Evolutionary conservation across 495 filamentous ascomycete genomes (phyloP).

Genomic region (Aspergillus campestris): DNA sequence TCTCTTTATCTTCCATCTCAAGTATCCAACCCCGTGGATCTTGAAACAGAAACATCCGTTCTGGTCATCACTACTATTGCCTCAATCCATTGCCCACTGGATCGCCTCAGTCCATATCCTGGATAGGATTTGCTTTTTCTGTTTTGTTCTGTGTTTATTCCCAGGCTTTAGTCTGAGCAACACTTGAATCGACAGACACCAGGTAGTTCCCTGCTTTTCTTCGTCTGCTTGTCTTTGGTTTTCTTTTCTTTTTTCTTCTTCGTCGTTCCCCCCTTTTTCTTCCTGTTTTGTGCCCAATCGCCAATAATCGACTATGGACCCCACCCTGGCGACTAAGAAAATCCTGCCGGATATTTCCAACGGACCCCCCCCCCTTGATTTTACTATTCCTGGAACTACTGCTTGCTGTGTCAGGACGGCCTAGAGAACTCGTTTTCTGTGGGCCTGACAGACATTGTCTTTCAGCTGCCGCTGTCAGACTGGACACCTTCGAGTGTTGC

Average conservation of each 20-base stretch:
- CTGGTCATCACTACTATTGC: not conserved
- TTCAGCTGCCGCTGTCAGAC: conserved; percentile 29
- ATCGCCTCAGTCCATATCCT: conserved; percentile 24
- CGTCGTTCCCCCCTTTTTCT: conserved; percentile 10
- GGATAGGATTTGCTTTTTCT: conserved; percentile 36
- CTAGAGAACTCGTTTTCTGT: not conserved
- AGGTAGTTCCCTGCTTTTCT: conserved; percentile 40
- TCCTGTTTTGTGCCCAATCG: conserved; percentile 15
- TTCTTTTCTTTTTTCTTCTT: conserved; percentile 12
- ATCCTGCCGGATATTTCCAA: not conserved
- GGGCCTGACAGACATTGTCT: no score
- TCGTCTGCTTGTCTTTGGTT: conserved; percentile 14
- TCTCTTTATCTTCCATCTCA: not conserved
- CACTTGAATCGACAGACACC: conserved; percentile 25
- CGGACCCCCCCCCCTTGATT: conserved; percentile 7
- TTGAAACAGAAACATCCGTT: conserved; percentile 7
- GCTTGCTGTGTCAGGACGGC: conserved; percentile 16
- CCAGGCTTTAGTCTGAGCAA: conserved; percentile 29
- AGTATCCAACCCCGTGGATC: conserved; percentile 11
- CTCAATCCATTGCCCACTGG: conserved; percentile 21
- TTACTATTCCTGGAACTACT: conserved; percentile 2
- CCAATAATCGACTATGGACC: conserved; percentile 5
- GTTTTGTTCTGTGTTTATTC: conserved; percentile 16
- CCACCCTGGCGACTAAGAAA: conserved; percentile 6
- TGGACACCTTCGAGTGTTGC: conserved; percentile 37